phyloP scores from a whole-genome alignment of 768 basidiomycete species.

The Nidula microcarpa region DNA sequence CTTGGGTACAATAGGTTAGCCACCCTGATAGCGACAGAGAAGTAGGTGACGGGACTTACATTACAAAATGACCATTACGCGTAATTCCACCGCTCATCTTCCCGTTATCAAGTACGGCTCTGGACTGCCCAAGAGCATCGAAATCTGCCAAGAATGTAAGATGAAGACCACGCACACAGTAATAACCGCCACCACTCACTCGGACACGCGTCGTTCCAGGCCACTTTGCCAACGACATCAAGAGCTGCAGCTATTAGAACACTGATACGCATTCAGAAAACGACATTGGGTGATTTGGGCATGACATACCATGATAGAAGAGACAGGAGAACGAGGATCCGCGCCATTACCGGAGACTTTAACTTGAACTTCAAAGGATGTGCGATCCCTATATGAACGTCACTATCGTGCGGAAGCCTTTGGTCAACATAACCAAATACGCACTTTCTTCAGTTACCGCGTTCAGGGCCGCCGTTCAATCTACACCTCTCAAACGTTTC shows the following conservation, averaged over 20 bases:
- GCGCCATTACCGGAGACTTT: constrained; percentile 8
- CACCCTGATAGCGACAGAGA: constrained; percentile 1
- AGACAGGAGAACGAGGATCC: constrained; percentile 16
- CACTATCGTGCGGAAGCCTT: background rate
- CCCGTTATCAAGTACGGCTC: constrained; percentile 60
- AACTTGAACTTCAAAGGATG: no score
- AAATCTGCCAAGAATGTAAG: constrained; percentile 16
- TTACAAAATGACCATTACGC: constrained; percentile 57
- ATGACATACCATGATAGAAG: constrained; percentile 27
- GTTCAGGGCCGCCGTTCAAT: background rate
- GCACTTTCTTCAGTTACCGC: no score
- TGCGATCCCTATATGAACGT: no score
- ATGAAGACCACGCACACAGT: constrained; percentile 1
- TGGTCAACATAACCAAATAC: background rate
- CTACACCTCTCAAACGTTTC: constrained; percentile 1
- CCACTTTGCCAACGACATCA: constrained; percentile 59
- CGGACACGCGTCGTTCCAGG: constrained; percentile 71
- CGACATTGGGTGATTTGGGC: no score
- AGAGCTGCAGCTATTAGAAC: constrained; percentile 34
- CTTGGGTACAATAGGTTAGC: constrained; percentile 35
- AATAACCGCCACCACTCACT: constrained; percentile 32
- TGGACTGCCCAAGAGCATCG: constrained; percentile 48
- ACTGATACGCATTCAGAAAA: constrained; percentile 10
- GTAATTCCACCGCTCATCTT: constrained; percentile 48
- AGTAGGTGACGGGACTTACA: constrained; percentile 41